Base-by-base conservation (phyloP, 164 flowering plant species). In the Saururus chinensis region DNA sequence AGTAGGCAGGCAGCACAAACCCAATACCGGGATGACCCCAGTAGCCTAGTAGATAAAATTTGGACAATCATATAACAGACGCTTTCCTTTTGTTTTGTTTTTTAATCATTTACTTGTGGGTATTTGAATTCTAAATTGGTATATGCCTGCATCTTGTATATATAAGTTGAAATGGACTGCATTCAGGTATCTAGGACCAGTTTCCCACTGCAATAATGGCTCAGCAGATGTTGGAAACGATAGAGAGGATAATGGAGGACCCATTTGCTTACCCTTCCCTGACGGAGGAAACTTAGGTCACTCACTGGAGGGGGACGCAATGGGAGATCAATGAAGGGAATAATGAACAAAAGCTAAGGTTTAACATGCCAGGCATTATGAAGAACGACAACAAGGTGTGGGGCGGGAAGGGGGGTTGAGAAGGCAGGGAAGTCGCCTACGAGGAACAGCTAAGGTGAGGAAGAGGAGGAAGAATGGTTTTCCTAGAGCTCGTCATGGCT, bases 351-450 rank as follows among this genome's bases (percentile, higher is more conserved):
- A 80, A 76, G 72, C 69, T 86, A 82, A 80, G 97, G 61, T 90
- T 90, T 54, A 92, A 87, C 75, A 83, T 90, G 95, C 97, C 97
- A 0, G 97, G 97, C 0, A 85, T 89, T 93, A 83, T 81, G 0
- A 89, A 77, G 68, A 73, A 81, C 7, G 96, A 89, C 61, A 91
- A 86, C 20, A 89, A 81, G 76, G 76, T 86, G 4, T 86, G 84
- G 79, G 86, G 85, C 0, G 97, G 87, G 69, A 90, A 87, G 66
- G 89, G 70, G 87, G 59, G 89, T 90, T 1, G 76, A 87, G 0
- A 83, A 80, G 64, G 97, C 86, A 0, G 88, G 85, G 72, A 85
- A 89, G 66, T 58, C n/a, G 55, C 4, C 22, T 21, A 51, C 26
- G 26, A 49, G 20, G 10, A 4, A 41, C 58, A 53, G 42, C 51